Percentiles rank a stretch among this genome's conserved stretches.
Conservation (phyloP, 345 rosid species). For the Stellera chamaejasme region DNA sequence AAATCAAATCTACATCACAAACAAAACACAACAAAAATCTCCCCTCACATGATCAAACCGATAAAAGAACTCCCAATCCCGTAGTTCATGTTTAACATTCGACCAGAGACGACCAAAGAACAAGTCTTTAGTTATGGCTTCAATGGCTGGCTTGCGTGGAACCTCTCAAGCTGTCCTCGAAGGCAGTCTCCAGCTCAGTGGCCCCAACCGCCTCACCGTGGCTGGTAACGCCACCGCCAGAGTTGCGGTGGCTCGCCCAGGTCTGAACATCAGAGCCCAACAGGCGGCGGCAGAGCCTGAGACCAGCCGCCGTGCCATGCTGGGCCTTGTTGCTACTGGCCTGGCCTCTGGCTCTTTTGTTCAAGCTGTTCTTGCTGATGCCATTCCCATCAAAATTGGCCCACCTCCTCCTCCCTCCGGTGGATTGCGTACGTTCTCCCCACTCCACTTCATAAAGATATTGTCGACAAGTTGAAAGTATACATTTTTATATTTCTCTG, state of each 20-base stretch:
- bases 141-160: conserved; percentile 65
- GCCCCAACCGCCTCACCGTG: conserved; percentile 37
- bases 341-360: conserved; percentile 65
- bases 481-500: no score
- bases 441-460: no score
- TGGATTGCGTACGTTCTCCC: conserved; percentile 66
- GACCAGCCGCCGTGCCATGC: conserved; percentile 60
- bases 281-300: conserved; percentile 42
- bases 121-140: conserved; percentile 32
- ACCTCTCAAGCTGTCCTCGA: conserved; percentile 60
- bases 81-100: conserved; percentile 5
- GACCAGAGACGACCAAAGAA: conserved; percentile 1
- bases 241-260: conserved; percentile 26
- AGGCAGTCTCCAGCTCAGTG: conserved; percentile 53
- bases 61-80: conserved; percentile 25
- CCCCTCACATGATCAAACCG: neutral
- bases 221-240: conserved; percentile 12
- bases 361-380: conserved; percentile 69
- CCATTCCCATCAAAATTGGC: conserved; percentile 65
- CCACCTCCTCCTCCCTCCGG: conserved; percentile 93
- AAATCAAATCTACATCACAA: conserved; percentile 41
- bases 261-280: conserved; percentile 51
- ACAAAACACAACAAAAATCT: conserved; percentile 9
- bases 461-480: no score
- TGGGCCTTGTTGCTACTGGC: conserved; percentile 69